These are phyloP conservation scores for Leccinum variicolor DNA, from an alignment of 768 basidiomycete genomes.

Conservation along the genomic window DNA sequence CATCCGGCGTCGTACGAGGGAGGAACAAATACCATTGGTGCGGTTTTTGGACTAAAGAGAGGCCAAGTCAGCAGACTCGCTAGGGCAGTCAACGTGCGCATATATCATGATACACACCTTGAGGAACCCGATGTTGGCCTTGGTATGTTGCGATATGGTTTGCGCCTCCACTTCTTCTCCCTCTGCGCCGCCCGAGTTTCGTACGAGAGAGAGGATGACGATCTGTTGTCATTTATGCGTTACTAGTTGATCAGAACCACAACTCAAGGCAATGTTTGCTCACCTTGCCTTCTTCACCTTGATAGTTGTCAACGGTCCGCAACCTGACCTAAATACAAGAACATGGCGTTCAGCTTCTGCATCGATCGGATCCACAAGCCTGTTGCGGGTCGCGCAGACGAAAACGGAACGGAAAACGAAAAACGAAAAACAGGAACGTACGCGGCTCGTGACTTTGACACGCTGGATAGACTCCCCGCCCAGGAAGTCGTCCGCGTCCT, in stretches of 20 bases:
- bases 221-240: constrained; percentile 36
- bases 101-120: constrained; percentile 41
- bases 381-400: not conserved
- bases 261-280: not conserved
- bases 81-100: not conserved
- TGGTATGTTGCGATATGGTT: constrained; percentile 13
- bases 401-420: not conserved
- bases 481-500: constrained; percentile 30
- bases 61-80: not conserved
- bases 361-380: not conserved
- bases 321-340: constrained; percentile 50
- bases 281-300: constrained; percentile 69
- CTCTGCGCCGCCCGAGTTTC: constrained; percentile 57
- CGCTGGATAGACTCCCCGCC: constrained; percentile 34
- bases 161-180: constrained; percentile 29
- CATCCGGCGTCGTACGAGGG: not conserved
- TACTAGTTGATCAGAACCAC: not conserved
- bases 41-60: constrained; percentile 48
- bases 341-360: not conserved
- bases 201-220: constrained; percentile 70
- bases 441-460: constrained; percentile 51
- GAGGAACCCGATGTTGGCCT: constrained; percentile 63
- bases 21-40: constrained; percentile 43
- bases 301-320: constrained; percentile 76
- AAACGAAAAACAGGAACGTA: constrained; percentile 24